Evolutionary conservation across 179 eudicot genomes (phyloP).

Genomic region (Heliamphora pulchella): DNA sequence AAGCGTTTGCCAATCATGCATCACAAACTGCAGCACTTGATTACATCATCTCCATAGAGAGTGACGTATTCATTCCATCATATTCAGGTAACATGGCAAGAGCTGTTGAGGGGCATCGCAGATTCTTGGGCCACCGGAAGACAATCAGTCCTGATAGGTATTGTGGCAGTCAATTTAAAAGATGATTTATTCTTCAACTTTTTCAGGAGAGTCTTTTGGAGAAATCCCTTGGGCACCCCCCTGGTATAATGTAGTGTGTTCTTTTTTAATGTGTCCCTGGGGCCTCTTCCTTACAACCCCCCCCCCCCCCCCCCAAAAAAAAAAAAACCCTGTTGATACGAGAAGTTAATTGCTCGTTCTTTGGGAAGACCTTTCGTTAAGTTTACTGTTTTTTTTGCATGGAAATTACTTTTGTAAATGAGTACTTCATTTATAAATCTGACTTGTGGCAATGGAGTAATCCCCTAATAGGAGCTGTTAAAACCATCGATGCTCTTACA

Average conservation of each 20-base stretch:
- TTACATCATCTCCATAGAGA: slow-evolving; percentile 76
- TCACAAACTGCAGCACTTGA: slow-evolving; percentile 91
- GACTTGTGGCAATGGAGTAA: too few species aligned
- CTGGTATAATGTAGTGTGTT: background rate
- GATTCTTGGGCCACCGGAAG: slow-evolving; percentile 74
- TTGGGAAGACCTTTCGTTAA: too few species aligned
- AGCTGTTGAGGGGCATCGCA: slow-evolving; percentile 90
- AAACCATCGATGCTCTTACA: too few species aligned
- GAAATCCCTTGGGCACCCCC: too few species aligned
- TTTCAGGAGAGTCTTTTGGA: background rate
- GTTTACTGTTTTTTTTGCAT: too few species aligned
- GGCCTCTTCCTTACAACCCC: too few species aligned
- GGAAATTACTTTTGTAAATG: too few species aligned
- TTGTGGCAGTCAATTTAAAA: background rate
- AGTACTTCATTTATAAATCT: too few species aligned
- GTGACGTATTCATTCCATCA: slow-evolving; percentile 80
- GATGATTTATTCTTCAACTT: background rate
- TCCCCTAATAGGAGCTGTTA: too few species aligned
- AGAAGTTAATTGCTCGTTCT: too few species aligned
- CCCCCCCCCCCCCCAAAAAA: too few species aligned
- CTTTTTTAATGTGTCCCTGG: background rate
- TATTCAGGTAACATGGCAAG: slow-evolving; percentile 94
- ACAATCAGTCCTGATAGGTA: slow-evolving; percentile 92
- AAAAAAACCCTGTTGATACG: too few species aligned
- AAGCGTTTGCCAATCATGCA: slow-evolving; percentile 57